Percentiles rank a stretch among this genome's conserved stretches.
Evolutionary conservation across 192 early-diverging fungal species (phyloP).

Genomic region (Coemansia furcata): DNA sequence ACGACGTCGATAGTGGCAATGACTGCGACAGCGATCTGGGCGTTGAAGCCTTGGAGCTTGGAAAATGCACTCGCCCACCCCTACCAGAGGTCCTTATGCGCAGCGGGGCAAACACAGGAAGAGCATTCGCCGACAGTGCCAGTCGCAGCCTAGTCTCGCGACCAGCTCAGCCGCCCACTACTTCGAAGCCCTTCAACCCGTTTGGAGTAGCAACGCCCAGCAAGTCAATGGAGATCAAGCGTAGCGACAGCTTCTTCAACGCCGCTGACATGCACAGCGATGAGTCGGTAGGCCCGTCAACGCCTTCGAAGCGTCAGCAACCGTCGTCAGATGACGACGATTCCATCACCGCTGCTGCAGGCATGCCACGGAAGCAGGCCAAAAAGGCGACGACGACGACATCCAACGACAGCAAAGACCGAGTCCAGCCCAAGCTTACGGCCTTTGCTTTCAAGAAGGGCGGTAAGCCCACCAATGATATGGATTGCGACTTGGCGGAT

Average conservation of each 20-base stretch:
- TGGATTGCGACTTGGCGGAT: neutral
- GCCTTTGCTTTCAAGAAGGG: conserved; percentile 29
- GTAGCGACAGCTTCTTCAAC: conserved; percentile 48
- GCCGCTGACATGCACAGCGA: conserved; percentile 27
- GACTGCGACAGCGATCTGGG: neutral
- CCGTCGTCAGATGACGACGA: neutral
- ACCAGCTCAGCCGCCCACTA: conserved; percentile 26
- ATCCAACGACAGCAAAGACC: neutral
- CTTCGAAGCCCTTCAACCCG: conserved; percentile 47
- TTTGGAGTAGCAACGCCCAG: conserved; percentile 37
- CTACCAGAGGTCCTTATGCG: neutral
- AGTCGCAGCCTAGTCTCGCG: conserved; percentile 9
- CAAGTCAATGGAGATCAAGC: conserved; percentile 43
- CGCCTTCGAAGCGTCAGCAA: conserved; percentile 25
- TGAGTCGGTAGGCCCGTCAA: conserved; percentile 4
- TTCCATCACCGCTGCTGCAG: neutral
- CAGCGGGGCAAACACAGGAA: neutral
- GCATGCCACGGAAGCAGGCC: conserved; percentile 23
- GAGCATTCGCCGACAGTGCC: neutral
- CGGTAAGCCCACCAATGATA: neutral
- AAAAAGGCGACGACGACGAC: conserved; percentile 4
- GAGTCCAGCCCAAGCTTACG: conserved; percentile 12
- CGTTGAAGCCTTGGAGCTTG: neutral
- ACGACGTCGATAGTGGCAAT: neutral
- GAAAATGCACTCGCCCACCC: neutral